Evolutionary conservation across 1,284 basidiomycete genomes (phyloP).

Genomic region (Porodaedalea pini): DNA sequence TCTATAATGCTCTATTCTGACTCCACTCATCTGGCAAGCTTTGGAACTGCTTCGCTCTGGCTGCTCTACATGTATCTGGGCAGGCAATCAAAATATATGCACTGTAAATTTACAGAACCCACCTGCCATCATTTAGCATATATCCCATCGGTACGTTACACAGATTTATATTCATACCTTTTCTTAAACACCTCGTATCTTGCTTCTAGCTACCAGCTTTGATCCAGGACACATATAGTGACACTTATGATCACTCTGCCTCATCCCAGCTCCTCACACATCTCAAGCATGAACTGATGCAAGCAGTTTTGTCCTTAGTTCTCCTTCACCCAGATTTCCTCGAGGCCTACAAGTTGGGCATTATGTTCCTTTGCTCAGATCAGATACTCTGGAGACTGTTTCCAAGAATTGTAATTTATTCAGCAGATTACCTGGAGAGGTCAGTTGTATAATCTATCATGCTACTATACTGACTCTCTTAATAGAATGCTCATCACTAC

Average conservation of each 20-base stretch:
- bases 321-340: slow-evolving; percentile 28
- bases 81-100: slow-evolving; percentile 31
- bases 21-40: slow-evolving; percentile 33
- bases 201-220: slow-evolving; percentile 26
- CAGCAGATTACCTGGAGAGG: slow-evolving; percentile 42
- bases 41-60: slow-evolving; percentile 33
- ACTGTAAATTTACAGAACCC: slow-evolving; percentile 22
- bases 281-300: slow-evolving; percentile 33
- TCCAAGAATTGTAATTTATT: slow-evolving; percentile 35
- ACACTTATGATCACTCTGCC: background rate
- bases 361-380: slow-evolving; percentile 31
- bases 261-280: slow-evolving; percentile 27
- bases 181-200: background rate
- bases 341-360: slow-evolving; percentile 31
- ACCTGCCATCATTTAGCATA: slow-evolving; percentile 24
- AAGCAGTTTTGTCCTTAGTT: slow-evolving; percentile 30
- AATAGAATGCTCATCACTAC: slow-evolving; percentile 30
- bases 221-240: slow-evolving; percentile 19
- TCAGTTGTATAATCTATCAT: slow-evolving; percentile 22
- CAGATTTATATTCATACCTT: slow-evolving; percentile 5
- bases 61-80: slow-evolving; percentile 32
- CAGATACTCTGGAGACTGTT: slow-evolving; percentile 30
- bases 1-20: slow-evolving; percentile 38
- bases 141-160: slow-evolving; percentile 21
- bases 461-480: background rate